These are phyloP conservation scores for Nitzschia inconspicua DNA, from an alignment of 108 stramenopile species.

Conservation along the genomic window DNA sequence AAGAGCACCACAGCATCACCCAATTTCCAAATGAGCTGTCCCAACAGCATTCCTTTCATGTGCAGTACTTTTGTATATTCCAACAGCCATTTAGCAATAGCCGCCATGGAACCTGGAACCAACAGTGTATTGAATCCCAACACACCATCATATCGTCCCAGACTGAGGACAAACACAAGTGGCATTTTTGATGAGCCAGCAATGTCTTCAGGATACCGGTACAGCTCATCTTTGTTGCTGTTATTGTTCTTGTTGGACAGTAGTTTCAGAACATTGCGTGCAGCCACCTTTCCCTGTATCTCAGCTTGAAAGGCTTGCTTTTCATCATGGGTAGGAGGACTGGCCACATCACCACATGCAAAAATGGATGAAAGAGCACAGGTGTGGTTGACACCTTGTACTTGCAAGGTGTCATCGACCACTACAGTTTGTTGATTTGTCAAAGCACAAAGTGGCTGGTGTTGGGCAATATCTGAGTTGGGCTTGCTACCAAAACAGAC, in stretches of 20 bases:
- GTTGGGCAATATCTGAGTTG: slow-evolving; percentile 11
- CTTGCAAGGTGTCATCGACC: slow-evolving; percentile 13
- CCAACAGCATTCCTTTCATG: slow-evolving; percentile 21
- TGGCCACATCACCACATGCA: slow-evolving; percentile 26
- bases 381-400: neutral
- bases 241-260: too few species aligned
- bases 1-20: slow-evolving; percentile 15
- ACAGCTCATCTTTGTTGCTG: too few species aligned
- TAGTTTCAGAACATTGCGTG: slow-evolving; percentile 15
- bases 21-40: slow-evolving; percentile 22
- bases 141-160: slow-evolving; percentile 24
- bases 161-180: slow-evolving; percentile 23
- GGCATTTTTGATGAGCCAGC: slow-evolving; percentile 12
- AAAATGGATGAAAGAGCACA: slow-evolving; percentile 2
- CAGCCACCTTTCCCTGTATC: slow-evolving; percentile 21
- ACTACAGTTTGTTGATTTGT: slow-evolving; percentile 1
- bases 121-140: slow-evolving; percentile 11
- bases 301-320: slow-evolving; percentile 37
- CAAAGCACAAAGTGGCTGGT: too few species aligned
- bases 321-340: slow-evolving; percentile 17
- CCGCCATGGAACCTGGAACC: slow-evolving; percentile 23
- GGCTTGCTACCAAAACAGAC: slow-evolving; percentile 25
- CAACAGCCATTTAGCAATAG: slow-evolving; percentile 27
- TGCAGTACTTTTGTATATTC: slow-evolving; percentile 30
- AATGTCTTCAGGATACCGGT: slow-evolving; percentile 18